Conservation (phyloP, 2,329 filamentous ascomycete genomes). For the Trichoderma atroviride region DNA sequence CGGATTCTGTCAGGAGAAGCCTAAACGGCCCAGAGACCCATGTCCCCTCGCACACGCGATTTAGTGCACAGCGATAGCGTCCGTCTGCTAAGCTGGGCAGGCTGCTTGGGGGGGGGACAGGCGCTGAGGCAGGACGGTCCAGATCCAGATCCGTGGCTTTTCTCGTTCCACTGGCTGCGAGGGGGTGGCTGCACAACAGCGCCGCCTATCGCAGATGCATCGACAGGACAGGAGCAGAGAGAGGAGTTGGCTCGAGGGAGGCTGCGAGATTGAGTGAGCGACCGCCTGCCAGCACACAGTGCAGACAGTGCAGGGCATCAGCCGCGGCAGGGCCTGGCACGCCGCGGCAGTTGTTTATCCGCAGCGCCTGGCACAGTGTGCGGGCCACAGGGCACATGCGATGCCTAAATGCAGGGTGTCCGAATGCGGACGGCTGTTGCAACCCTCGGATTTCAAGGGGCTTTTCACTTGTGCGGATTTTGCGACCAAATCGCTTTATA, state of each 20-base stretch:
- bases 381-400: background rate
- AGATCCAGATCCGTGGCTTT: background rate
- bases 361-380: slow-evolving; percentile 1
- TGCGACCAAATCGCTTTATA: background rate
- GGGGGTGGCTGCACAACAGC: slow-evolving; percentile 9
- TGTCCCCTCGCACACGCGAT: slow-evolving; percentile 12
- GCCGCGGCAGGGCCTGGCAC: background rate
- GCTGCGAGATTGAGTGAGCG: background rate
- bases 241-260: background rate
- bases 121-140: background rate
- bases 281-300: background rate
- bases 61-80: slow-evolving; percentile 21
- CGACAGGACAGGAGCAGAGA: background rate
- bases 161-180: background rate
- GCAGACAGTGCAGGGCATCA: slow-evolving; percentile 1
- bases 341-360: background rate
- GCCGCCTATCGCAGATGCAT: background rate
- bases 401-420: slow-evolving; percentile 15
- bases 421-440: slow-evolving; percentile 1
- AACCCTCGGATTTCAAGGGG: slow-evolving; percentile 4
- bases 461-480: background rate
- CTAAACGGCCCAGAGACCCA: slow-evolving; percentile 23
- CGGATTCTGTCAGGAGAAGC: slow-evolving; percentile 16
- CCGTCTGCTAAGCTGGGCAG: background rate
- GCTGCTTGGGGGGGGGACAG: background rate